phyloP scores from a whole-genome alignment of 139 green algal species.

The Picochlorum sp. region DNA sequence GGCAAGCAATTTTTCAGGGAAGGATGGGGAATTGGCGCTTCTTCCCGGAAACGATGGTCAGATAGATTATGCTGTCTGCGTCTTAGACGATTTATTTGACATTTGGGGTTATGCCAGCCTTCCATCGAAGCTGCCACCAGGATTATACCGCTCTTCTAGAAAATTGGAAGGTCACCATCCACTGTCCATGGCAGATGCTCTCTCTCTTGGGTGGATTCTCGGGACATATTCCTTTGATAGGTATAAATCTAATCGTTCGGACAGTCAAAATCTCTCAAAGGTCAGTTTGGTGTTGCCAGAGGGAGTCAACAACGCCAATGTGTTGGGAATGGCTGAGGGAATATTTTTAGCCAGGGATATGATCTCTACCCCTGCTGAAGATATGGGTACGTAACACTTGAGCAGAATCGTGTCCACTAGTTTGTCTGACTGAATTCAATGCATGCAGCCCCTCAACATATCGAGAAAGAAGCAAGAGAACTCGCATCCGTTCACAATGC shows the following conservation, averaged over 20 bases:
- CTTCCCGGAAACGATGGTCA: constrained; percentile 11
- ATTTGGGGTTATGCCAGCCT: constrained; percentile 28
- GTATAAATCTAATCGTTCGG: constrained; percentile 31
- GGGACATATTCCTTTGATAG: constrained; percentile 35
- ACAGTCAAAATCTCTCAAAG: constrained; percentile 3
- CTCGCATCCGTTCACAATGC: constrained; percentile 37
- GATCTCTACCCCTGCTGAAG: constrained; percentile 57
- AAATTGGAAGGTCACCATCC: neutral
- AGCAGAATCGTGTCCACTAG: neutral
- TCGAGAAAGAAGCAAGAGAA: constrained; percentile 36
- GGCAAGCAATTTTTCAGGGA: constrained; percentile 20
- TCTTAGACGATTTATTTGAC: constrained; percentile 7
- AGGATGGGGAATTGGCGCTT: constrained; percentile 13
- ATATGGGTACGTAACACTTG: constrained; percentile 28
- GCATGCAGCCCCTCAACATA: constrained; percentile 21
- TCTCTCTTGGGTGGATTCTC: constrained; percentile 28
- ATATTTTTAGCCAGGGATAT: constrained; percentile 40
- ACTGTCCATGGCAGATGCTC: neutral
- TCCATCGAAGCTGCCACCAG: constrained; percentile 21
- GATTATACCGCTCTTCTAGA: constrained; percentile 9
- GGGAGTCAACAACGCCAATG: constrained; percentile 6
- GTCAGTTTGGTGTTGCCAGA: constrained; percentile 28
- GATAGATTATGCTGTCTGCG: constrained; percentile 16
- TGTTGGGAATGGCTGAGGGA: constrained; percentile 15
- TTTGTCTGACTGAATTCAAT: constrained; percentile 2